phyloP scores from a whole-genome alignment of 495 filamentous ascomycete species.

The Lentithecium fluviatile region DNA sequence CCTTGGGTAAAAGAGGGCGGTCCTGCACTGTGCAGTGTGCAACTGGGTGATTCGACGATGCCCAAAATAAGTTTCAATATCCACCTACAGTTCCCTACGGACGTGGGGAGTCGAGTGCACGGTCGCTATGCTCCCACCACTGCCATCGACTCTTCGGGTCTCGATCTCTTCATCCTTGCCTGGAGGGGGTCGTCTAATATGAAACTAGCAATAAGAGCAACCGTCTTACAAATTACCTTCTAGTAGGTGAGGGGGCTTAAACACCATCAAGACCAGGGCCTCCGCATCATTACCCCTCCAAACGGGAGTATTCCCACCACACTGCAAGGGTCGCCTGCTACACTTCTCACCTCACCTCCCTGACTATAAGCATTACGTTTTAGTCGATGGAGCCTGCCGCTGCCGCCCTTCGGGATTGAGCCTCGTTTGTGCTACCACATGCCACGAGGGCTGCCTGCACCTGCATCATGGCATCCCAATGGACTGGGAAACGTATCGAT shows the following conservation, averaged over 20 bases:
- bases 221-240: background rate
- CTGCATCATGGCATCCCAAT: constrained; percentile 7
- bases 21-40: too few species aligned
- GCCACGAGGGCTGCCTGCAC: constrained; percentile 23
- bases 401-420: constrained; percentile 11
- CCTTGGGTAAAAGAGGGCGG: background rate
- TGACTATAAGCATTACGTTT: constrained; percentile 12
- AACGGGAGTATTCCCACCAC: background rate
- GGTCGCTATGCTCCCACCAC: too few species aligned
- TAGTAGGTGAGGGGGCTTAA: background rate
- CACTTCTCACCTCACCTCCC: background rate
- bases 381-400: background rate
- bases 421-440: constrained; percentile 13
- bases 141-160: too few species aligned
- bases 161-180: too few species aligned
- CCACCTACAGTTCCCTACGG: too few species aligned
- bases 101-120: too few species aligned
- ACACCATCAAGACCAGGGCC: background rate
- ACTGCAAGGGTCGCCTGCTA: too few species aligned
- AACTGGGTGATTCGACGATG: too few species aligned
- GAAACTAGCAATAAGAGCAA: too few species aligned
- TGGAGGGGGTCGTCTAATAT: too few species aligned
- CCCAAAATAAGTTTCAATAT: too few species aligned
- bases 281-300: background rate
- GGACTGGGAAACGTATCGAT: constrained; percentile 12